phyloP scores from a whole-genome alignment of 768 basidiomycete genomes.

The Tricholoma sp. region DNA sequence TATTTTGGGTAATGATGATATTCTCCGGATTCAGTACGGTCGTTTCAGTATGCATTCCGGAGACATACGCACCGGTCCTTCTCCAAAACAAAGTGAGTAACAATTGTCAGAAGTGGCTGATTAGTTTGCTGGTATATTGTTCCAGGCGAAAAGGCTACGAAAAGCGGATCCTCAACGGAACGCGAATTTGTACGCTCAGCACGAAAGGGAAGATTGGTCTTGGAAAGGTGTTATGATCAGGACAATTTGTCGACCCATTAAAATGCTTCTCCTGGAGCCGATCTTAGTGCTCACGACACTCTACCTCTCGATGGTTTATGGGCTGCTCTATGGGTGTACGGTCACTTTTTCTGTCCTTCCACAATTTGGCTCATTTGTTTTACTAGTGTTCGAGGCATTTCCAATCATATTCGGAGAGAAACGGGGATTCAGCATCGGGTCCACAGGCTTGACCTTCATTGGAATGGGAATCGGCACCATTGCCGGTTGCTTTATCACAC shows the following conservation, averaged over 20 bases:
- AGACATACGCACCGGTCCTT: slow-evolving; percentile 64
- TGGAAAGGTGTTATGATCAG: slow-evolving; percentile 43
- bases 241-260: slow-evolving; percentile 54
- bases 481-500: slow-evolving; percentile 37
- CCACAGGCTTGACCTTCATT: slow-evolving; percentile 47
- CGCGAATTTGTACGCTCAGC: slow-evolving; percentile 47
- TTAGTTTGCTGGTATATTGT: neutral
- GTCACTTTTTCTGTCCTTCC: slow-evolving; percentile 3
- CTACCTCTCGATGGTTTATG: slow-evolving; percentile 59
- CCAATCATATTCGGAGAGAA: slow-evolving; percentile 38
- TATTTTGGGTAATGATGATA: slow-evolving; percentile 69
- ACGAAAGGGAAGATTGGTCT: slow-evolving; percentile 56
- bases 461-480: slow-evolving; percentile 50
- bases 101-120: too few species aligned
- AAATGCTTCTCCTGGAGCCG: slow-evolving; percentile 58
- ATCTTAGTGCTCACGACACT: slow-evolving; percentile 59
- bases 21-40: slow-evolving; percentile 49
- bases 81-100: slow-evolving; percentile 37
- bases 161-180: slow-evolving; percentile 42
- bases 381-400: slow-evolving; percentile 52
- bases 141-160: slow-evolving; percentile 38
- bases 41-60: slow-evolving; percentile 46
- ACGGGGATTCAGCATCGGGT: slow-evolving; percentile 32
- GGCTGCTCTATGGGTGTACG: slow-evolving; percentile 54
- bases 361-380: neutral